Conservation (phyloP, 176 grass and related monocot species). For the Phoenix roebelenii region DNA sequence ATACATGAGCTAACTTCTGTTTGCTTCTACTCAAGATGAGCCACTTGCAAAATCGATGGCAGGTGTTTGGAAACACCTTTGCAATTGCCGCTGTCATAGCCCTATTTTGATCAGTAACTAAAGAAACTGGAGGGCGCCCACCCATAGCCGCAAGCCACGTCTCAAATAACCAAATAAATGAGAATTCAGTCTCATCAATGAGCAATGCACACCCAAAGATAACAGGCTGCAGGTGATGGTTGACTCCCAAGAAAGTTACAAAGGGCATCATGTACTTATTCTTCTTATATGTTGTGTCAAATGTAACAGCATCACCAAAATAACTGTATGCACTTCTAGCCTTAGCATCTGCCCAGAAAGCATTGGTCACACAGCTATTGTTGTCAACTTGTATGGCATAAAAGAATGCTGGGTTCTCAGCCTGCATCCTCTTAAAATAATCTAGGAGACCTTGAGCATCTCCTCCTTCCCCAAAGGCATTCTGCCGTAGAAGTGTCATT, state of each 20-base stretch:
- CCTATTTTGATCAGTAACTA: slow-evolving; percentile 77
- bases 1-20: slow-evolving; percentile 61
- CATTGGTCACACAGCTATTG: slow-evolving; percentile 65
- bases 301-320: slow-evolving; percentile 75
- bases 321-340: slow-evolving; percentile 46
- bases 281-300: slow-evolving; percentile 86
- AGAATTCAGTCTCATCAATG: slow-evolving; percentile 68
- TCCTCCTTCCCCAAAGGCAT: slow-evolving; percentile 55
- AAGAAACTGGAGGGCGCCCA: slow-evolving; percentile 38
- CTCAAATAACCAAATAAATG: slow-evolving; percentile 82
- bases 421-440: slow-evolving; percentile 65
- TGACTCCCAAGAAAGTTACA: slow-evolving; percentile 73
- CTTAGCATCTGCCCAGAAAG: slow-evolving; percentile 76
- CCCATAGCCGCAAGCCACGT: slow-evolving; percentile 83
- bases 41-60: slow-evolving; percentile 86
- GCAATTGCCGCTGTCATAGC: slow-evolving; percentile 58
- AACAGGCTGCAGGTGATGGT: slow-evolving; percentile 81
- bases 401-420: slow-evolving; percentile 55
- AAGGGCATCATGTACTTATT: slow-evolving; percentile 89
- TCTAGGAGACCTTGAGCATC: slow-evolving; percentile 58
- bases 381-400: slow-evolving; percentile 81
- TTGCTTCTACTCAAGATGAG: slow-evolving; percentile 69
- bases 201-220: slow-evolving; percentile 78
- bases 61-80: slow-evolving; percentile 60
- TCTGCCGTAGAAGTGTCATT: slow-evolving; percentile 42